Evolutionary conservation across 2,329 filamentous ascomycete species (phyloP), one percentile per base, ranked within the genome.

Genomic region (Stachybotrys echinatus): DNA sequence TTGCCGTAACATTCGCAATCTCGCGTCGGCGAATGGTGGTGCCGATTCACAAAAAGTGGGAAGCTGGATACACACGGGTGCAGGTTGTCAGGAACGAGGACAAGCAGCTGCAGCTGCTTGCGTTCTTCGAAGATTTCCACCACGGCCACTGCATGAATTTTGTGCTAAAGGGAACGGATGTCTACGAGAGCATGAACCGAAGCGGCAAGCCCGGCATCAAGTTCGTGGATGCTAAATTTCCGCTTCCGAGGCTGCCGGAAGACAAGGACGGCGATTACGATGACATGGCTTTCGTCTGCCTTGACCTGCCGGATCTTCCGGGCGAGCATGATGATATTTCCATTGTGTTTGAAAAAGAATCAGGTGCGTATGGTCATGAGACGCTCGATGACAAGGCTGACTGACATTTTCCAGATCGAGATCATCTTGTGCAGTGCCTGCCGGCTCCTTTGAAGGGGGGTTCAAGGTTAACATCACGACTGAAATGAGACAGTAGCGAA

Each of bases 21-120:
- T 85, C 91, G 2, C 84, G 91, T 23, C 83, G 89, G 45, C 82
- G 89, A 56, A 94, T 92, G 86, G 89, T 96, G 12, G 89, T 95
- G 17, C 89, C 89, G 0, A 92, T 96, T 56, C 88, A 95, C 72
- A 95, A 96, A 71, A 94, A 94, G 67, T 95, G 89, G 89, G 90
- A 95, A 63, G 88, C 91, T 3, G 83, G 78, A n/a, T 79, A 78
- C 37, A 89, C 89, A 8, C 83, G 92, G 34, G 75, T 96, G 7
- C 91, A 96, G 64, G 76, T 96, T 37, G 83, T 96, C 34, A 62
- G 59, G 49, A 77, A 83, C 56, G 85, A 87, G 55, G 88, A 91
- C 54, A 88, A 84, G 60, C 80, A 87, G 14, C 69, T 88, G 20
- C 89, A 95, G 65, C 73, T 96, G 23, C 72, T 95, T 20, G 90